Percentiles rank a stretch among this genome's conserved stretches.
These are phyloP conservation scores for Colletotrichum sansevieriae DNA, from an alignment of 2,329 filamentous ascomycete genomes.

Conservation along the genomic window DNA sequence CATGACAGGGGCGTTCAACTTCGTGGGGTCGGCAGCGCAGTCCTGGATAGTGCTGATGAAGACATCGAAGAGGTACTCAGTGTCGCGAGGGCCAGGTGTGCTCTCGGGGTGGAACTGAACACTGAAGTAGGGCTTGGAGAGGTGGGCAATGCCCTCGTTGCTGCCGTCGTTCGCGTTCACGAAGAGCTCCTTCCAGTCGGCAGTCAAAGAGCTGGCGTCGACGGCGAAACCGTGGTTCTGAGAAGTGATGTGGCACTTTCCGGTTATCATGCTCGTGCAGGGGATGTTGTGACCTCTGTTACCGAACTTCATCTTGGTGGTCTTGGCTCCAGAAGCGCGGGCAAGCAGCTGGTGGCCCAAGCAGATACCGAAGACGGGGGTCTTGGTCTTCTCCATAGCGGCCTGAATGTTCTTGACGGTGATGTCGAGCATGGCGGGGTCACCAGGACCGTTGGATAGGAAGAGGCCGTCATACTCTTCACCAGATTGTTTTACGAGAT, in stretches of 20 bases:
- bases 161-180: constrained; percentile 98
- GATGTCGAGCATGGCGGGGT: constrained; percentile 85
- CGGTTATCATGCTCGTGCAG: constrained; percentile 94
- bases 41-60: constrained; percentile 89
- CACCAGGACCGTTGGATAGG: constrained; percentile 96
- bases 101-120: constrained; percentile 99
- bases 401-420: constrained; percentile 85
- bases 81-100: constrained; percentile 93
- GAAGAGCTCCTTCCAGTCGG: constrained; percentile 93
- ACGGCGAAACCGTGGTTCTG: constrained; percentile 99
- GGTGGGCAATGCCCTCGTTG: constrained; percentile 96
- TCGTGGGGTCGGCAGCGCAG: constrained; percentile 74
- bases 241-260: constrained; percentile 98
- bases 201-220: constrained; percentile 79
- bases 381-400: constrained; percentile 82
- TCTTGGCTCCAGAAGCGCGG: constrained; percentile 85
- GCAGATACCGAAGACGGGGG: constrained; percentile 96
- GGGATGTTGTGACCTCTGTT: constrained; percentile 99
- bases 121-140: constrained; percentile 91
- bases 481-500: constrained; percentile 81
- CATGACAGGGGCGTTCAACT: constrained; percentile 79
- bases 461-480: constrained; percentile 96
- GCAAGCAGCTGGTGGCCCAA: constrained; percentile 94
- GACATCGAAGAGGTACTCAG: constrained; percentile 96
- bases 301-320: constrained; percentile 98